Evolutionary conservation across 2,329 filamentous ascomycete species (phyloP), one percentile per base, ranked within the genome.

Genomic region (Neocatenulostroma microsporum): DNA sequence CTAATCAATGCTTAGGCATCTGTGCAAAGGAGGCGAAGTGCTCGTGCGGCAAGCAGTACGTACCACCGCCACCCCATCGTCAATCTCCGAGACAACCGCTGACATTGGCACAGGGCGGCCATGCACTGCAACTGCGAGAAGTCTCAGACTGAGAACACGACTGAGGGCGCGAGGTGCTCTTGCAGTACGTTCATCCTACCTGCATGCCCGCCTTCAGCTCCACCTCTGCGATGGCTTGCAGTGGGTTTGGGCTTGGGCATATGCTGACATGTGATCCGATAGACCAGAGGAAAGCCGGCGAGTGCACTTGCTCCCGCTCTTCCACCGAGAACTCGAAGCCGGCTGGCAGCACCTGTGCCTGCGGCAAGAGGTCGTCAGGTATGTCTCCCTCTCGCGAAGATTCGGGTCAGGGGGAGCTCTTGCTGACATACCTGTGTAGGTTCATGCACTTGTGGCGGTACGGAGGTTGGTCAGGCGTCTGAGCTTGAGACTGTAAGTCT

Each of bases 11-110:
- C n/a, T n/a, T 13, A n/a, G 19, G 65, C 51, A 62, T 66, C 53
- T 80, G 76, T 51, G 69, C 56, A 25, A 45, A 49, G 24, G 52
- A 56, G 40, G 52, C 53, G 24, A 54, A 40, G 14, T 56, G 53
- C 76, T 93, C 85, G 12, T 96, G 89, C 62, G 89, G 89, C 57
- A 79, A 94, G 70, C 75, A 91, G 60, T 76, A n/a, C n/a, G n/a
- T n/a, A n/a, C n/a, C n/a, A n/a, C n/a, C n/a, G n/a, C n/a, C n/a
- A n/a, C n/a, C n/a, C n/a, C n/a, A n/a, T n/a, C n/a, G n/a, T n/a
- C n/a, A n/a, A n/a, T n/a, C n/a, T n/a, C n/a, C n/a, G n/a, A n/a
- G n/a, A n/a, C n/a, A n/a, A n/a, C n/a, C n/a, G n/a, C n/a, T n/a
- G n/a, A n/a, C n/a, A n/a, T n/a, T n/a, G n/a, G n/a, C n/a, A n/a